Percentiles rank a stretch among this genome's conserved stretches.
Conservation (phyloP, 495 filamentous ascomycete species). For the Penicillium cinerascens region DNA sequence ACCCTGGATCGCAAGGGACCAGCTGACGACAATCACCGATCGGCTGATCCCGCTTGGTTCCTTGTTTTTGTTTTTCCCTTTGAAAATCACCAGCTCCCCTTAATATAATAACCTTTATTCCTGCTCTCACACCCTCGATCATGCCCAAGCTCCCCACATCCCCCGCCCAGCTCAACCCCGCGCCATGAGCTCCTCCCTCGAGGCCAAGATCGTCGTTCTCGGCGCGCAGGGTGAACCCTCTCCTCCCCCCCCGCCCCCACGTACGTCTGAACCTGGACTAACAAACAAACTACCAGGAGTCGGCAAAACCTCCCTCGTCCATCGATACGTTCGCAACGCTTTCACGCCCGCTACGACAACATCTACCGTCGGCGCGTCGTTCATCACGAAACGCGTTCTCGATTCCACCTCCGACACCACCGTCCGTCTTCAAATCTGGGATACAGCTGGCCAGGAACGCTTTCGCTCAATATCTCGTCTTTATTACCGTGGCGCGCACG, state of each 20-base stretch:
- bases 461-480: slow-evolving; percentile 90
- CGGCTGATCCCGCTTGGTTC: background rate
- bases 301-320: slow-evolving; percentile 90
- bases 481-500: slow-evolving; percentile 94
- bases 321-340: slow-evolving; percentile 76
- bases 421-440: slow-evolving; percentile 88
- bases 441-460: slow-evolving; percentile 92
- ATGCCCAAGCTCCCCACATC: slow-evolving; percentile 5
- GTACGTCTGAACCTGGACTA: background rate
- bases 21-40: background rate
- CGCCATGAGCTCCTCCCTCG: slow-evolving; percentile 69
- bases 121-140: slow-evolving; percentile 29
- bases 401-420: slow-evolving; percentile 76
- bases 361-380: slow-evolving; percentile 89
- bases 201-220: slow-evolving; percentile 90
- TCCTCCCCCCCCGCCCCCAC: background rate
- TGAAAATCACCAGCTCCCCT: background rate
- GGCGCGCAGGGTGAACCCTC: slow-evolving; percentile 68
- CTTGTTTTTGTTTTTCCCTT: background rate
- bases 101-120: background rate
- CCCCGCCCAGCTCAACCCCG: slow-evolving; percentile 31
- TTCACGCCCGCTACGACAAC: slow-evolving; percentile 66
- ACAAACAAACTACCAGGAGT: slow-evolving; percentile 56
- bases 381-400: slow-evolving; percentile 87
- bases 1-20: background rate